Evolutionary conservation across 164 flowering plant genomes (phyloP).

Genomic region (Saururus chinensis): DNA sequence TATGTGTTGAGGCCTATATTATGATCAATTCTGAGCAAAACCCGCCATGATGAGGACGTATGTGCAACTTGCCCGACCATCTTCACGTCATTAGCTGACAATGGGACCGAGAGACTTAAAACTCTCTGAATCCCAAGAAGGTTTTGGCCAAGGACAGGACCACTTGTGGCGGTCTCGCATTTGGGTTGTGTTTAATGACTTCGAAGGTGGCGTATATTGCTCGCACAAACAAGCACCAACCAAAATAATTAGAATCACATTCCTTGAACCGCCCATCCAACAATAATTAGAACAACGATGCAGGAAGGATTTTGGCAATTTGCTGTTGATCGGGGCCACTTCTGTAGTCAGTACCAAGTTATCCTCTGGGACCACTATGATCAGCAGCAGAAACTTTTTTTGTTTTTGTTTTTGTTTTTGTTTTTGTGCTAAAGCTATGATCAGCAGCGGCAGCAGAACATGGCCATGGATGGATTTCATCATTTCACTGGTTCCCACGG

Average conservation of each 20-base stretch:
- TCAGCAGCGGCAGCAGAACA: not conserved
- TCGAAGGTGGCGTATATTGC: not conserved
- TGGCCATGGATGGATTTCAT: not conserved
- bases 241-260: not conserved
- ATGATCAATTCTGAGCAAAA: too few species aligned
- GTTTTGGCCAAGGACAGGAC: not conserved
- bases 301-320: not conserved
- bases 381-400: too few species aligned
- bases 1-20: too few species aligned
- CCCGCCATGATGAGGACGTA: too few species aligned
- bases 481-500: too few species aligned
- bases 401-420: too few species aligned
- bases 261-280: not conserved
- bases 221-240: not conserved
- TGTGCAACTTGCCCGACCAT: not conserved
- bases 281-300: too few species aligned
- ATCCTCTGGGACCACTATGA: too few species aligned
- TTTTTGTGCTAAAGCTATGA: too few species aligned
- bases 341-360: not conserved
- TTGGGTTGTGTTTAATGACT: not conserved
- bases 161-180: too few species aligned
- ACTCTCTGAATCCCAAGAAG: not conserved
- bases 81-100: not conserved
- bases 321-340: not conserved
- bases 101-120: not conserved